Evolutionary conservation across 2,329 filamentous ascomycete species (phyloP).

Genomic region (Phialophora tarda): DNA sequence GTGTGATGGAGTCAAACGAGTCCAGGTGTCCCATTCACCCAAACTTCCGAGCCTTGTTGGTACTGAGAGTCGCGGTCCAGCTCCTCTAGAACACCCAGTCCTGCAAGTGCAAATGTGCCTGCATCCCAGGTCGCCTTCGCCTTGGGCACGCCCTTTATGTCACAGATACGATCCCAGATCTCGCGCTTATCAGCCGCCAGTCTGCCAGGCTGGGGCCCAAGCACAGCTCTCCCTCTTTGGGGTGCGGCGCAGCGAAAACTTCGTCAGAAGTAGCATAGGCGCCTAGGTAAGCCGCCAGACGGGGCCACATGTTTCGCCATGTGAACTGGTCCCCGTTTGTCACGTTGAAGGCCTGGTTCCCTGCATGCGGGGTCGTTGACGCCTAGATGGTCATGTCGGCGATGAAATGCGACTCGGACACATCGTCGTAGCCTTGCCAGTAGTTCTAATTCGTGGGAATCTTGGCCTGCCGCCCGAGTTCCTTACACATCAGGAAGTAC

Average conservation of each 20-base stretch:
- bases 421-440: constrained; percentile 42
- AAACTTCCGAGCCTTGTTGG: constrained; percentile 39
- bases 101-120: constrained; percentile 41
- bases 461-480: constrained; percentile 33
- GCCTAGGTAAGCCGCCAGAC: constrained; percentile 39
- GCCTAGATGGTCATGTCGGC: constrained; percentile 42
- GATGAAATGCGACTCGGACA: constrained; percentile 41
- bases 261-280: constrained; percentile 32
- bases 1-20: constrained; percentile 39
- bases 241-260: no score
- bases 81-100: constrained; percentile 25
- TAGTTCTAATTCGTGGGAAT: constrained; percentile 44
- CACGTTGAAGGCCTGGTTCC: constrained; percentile 43
- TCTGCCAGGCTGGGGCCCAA: constrained; percentile 35
- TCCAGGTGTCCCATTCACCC: constrained; percentile 38
- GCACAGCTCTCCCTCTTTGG: constrained; percentile 24
- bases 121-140: constrained; percentile 40
- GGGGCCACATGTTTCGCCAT: constrained; percentile 41
- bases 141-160: constrained; percentile 36
- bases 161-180: constrained; percentile 37
- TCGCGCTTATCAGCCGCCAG: constrained; percentile 40
- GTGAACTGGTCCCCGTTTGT: constrained; percentile 43
- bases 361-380: constrained; percentile 35
- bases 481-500: constrained; percentile 35
- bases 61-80: constrained; percentile 38